These are phyloP conservation scores for Wallacemonas rigidus DNA, from an alignment of 208 protist genomes.

Conservation along the genomic window DNA sequence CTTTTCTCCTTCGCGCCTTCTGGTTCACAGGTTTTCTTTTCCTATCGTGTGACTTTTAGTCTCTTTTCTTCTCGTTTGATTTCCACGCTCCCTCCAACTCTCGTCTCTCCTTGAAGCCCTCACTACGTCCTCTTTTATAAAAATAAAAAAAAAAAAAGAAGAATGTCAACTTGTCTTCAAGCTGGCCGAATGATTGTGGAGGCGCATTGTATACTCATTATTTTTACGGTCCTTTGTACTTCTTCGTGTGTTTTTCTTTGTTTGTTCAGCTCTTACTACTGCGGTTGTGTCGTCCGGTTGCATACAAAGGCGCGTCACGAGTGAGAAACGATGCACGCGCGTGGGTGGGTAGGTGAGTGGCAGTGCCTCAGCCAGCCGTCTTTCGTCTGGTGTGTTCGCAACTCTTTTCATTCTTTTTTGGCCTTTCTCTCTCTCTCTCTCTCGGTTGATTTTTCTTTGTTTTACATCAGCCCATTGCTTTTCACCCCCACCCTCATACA, in stretches of 20 bases:
- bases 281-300: background rate
- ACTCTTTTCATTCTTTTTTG: background rate
- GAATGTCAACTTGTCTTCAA: too few relatives aligned
- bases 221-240: constrained; percentile 13
- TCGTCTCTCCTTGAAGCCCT: too few relatives aligned
- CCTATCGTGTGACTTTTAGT: constrained; percentile 2
- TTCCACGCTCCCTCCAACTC: background rate
- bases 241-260: constrained; percentile 16
- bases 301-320: too few relatives aligned
- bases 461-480: background rate
- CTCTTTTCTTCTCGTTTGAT: constrained; percentile 24
- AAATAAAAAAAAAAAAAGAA: too few relatives aligned
- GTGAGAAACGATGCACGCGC: too few relatives aligned
- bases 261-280: background rate
- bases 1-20: constrained; percentile 14
- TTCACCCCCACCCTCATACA: too few relatives aligned
- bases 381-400: constrained; percentile 1
- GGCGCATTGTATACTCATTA: background rate
- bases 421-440: constrained; percentile 7
- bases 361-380: background rate
- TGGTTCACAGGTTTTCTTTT: background rate
- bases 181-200: too few relatives aligned
- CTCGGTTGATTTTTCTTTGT: constrained; percentile 10
- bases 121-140: too few relatives aligned
- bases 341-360: too few relatives aligned